Evolutionary conservation across 108 stramenopile species (phyloP).

Genomic region (Skeletonema costatum): DNA sequence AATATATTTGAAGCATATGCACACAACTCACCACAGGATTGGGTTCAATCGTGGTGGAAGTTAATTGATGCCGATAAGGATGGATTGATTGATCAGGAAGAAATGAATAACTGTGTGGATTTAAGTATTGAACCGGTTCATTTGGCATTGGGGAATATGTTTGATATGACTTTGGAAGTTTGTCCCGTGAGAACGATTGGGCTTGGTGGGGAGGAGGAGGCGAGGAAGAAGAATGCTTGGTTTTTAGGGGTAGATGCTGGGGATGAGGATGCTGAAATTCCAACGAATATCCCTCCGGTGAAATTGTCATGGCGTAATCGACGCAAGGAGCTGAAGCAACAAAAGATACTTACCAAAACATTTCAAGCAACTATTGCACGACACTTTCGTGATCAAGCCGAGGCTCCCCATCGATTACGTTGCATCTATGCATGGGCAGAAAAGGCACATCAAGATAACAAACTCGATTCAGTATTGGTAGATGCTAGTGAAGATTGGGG

Average conservation of each 20-base stretch:
- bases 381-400: slow-evolving; percentile 86
- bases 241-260: slow-evolving; percentile 21
- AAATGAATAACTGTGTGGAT: slow-evolving; percentile 76
- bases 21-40: slow-evolving; percentile 41
- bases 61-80: slow-evolving; percentile 78
- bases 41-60: slow-evolving; percentile 76
- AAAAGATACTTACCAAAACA: slow-evolving; percentile 56
- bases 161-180: slow-evolving; percentile 41
- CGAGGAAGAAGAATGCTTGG: slow-evolving; percentile 19
- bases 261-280: slow-evolving; percentile 22
- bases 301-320: slow-evolving; percentile 70
- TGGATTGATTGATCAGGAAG: slow-evolving; percentile 82
- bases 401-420: slow-evolving; percentile 83
- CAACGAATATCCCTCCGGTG: slow-evolving; percentile 13
- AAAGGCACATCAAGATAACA: slow-evolving; percentile 84
- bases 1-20: slow-evolving; percentile 54
- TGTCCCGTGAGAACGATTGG: slow-evolving; percentile 45
- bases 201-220: neutral
- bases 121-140: slow-evolving; percentile 63
- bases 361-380: slow-evolving; percentile 54
- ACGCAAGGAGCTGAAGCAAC: slow-evolving; percentile 56
- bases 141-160: slow-evolving; percentile 51
- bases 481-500: slow-evolving; percentile 63
- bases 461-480: slow-evolving; percentile 75
- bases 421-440: slow-evolving; percentile 92